phyloP scores from a whole-genome alignment of 371 early-diverging fungal genomes.

The Mortierella sp. region DNA sequence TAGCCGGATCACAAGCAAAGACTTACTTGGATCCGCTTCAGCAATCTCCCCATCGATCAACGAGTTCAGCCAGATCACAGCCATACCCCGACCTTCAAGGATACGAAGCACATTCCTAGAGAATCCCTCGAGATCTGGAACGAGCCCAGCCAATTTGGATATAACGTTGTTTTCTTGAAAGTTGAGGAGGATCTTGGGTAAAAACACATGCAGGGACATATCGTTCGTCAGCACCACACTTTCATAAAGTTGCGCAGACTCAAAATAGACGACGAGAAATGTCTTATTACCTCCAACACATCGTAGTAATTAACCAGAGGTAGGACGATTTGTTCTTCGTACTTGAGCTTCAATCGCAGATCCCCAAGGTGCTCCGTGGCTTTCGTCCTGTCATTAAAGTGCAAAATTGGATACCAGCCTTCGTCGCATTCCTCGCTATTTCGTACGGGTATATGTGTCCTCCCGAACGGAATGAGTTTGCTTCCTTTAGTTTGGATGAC shows the following conservation, averaged over 20 bases:
- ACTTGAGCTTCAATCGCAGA: conserved; percentile 62
- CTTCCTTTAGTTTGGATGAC: conserved; percentile 56
- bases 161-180: conserved; percentile 60
- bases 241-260: no score
- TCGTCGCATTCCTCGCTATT: conserved; percentile 47
- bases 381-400: conserved; percentile 40
- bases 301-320: conserved; percentile 53
- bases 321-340: conserved; percentile 68
- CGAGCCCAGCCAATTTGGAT: conserved; percentile 57
- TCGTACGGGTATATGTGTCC: conserved; percentile 38
- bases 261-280: no score
- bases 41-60: conserved; percentile 71
- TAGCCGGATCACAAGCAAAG: no score
- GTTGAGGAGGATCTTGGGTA: conserved; percentile 55
- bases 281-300: conserved; percentile 43
- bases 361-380: conserved; percentile 60
- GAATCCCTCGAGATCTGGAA: conserved; percentile 65
- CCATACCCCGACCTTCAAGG: conserved; percentile 59
- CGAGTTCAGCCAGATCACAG: conserved; percentile 66
- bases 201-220: not conserved
- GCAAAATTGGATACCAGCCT: conserved; percentile 64
- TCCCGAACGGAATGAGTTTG: conserved; percentile 56
- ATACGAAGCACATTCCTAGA: conserved; percentile 66
- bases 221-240: no score
- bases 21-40: conserved; percentile 57